Percentiles rank a stretch among this genome's conserved stretches.
Evolutionary conservation across 2,329 filamentous ascomycete genomes (phyloP).

Genomic region (Herpotrichia juniperi): DNA sequence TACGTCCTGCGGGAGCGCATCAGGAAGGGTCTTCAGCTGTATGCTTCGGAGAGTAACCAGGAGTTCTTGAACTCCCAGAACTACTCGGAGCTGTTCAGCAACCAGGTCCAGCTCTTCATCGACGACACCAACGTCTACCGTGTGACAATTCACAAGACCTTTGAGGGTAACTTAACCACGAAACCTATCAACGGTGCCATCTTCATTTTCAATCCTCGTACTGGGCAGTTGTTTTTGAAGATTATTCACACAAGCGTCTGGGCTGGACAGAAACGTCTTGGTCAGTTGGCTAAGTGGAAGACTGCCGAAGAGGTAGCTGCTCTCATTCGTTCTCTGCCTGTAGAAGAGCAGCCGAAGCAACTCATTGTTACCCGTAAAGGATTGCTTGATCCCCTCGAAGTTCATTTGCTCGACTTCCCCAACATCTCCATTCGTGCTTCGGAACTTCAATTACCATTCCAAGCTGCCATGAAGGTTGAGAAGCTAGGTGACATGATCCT

Average conservation of each 20-base stretch:
- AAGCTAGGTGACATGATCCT: slow-evolving; percentile 99
- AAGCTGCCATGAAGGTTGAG: slow-evolving; percentile 99
- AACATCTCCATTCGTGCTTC: slow-evolving; percentile 99
- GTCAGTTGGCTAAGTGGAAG: slow-evolving; percentile 99
- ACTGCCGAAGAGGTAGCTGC: slow-evolving; percentile 99
- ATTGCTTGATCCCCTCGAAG: slow-evolving; percentile 93
- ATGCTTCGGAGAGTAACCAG: slow-evolving; percentile 97
- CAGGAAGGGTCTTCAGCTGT: slow-evolving; percentile 94
- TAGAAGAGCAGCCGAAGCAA: slow-evolving; percentile 98
- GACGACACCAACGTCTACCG: slow-evolving; percentile 99
- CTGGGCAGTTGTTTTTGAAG: slow-evolving; percentile 96
- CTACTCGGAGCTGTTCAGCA: slow-evolving; percentile 98
- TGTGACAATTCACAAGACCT: slow-evolving; percentile 99
- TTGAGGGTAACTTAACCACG: slow-evolving; percentile 97
- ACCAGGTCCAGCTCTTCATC: slow-evolving; percentile 98
- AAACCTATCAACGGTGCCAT: slow-evolving; percentile 99
- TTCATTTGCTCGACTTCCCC: slow-evolving; percentile 96
- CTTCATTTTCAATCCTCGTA: slow-evolving; percentile 99
- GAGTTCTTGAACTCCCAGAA: slow-evolving; percentile 99
- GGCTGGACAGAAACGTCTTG: slow-evolving; percentile 98
- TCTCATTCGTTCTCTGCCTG: slow-evolving; percentile 90
- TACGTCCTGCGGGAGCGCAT: slow-evolving; percentile 98
- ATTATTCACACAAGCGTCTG: slow-evolving; percentile 99
- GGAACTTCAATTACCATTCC: slow-evolving; percentile 96
- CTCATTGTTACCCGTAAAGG: slow-evolving; percentile 98